Conservation (phyloP, 768 basidiomycete genomes). For the Suillus brevipes region DNA sequence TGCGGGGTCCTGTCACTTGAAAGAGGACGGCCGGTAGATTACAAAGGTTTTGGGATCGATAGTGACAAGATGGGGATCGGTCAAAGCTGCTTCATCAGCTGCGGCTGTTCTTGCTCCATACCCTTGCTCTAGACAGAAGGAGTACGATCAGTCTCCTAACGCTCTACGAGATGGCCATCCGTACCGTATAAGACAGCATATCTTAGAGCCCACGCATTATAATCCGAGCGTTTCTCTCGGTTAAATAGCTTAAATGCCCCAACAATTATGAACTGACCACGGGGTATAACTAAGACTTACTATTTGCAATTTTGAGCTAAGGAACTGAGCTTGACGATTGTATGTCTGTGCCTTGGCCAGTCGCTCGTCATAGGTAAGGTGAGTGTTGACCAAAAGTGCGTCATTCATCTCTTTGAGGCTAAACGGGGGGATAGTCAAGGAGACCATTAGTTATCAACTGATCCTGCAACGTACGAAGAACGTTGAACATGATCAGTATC, state of each 20-base stretch:
- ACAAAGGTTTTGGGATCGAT: background rate
- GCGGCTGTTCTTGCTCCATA: slow-evolving; percentile 3
- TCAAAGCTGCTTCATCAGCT: background rate
- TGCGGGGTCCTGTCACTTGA: background rate
- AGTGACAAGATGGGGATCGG: background rate
- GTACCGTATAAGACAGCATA: background rate
- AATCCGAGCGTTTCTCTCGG: background rate
- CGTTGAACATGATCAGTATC: background rate
- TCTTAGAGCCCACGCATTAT: background rate
- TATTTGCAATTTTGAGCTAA: background rate
- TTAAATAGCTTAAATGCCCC: background rate
- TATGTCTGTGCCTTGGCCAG: background rate
- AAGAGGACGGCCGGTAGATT: background rate
- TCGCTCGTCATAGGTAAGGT: background rate
- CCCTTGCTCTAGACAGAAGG: background rate
- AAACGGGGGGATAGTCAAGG: background rate
- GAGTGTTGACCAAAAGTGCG: background rate
- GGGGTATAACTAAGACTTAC: background rate
- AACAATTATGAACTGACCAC: background rate
- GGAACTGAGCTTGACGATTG: background rate
- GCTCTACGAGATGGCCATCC: background rate
- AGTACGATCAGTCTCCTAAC: background rate
- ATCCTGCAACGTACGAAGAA: background rate
- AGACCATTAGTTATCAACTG: background rate
- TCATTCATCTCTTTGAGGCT: background rate